phyloP scores from a whole-genome alignment of 139 green algal genomes.

The Desmodesmus armatus region DNA sequence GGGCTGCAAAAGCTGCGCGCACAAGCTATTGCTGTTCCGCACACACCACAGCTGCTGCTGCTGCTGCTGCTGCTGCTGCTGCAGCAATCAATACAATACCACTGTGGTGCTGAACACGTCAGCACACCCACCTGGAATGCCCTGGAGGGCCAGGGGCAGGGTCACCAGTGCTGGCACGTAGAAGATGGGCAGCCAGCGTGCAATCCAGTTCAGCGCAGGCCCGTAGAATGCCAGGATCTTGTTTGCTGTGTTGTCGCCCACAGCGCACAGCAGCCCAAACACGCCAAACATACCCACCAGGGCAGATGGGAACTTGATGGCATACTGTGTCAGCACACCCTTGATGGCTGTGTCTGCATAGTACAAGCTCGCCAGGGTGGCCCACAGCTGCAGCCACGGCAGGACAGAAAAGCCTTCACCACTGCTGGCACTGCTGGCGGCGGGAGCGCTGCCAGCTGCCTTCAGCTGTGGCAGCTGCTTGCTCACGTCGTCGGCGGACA shows the following conservation, averaged over 20 bases:
- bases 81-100: constrained; percentile 2
- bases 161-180: constrained; percentile 90
- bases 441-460: neutral
- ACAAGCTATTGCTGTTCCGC: neutral
- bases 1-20: neutral
- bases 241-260: constrained; percentile 58
- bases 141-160: constrained; percentile 78
- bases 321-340: constrained; percentile 39
- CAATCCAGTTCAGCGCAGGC: constrained; percentile 85
- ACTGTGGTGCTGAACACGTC: neutral
- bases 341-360: constrained; percentile 62
- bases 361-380: constrained; percentile 60
- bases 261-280: constrained; percentile 51
- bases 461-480: neutral
- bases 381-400: constrained; percentile 55
- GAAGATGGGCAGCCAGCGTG: constrained; percentile 90
- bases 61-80: neutral
- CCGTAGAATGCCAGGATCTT: constrained; percentile 61
- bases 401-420: constrained; percentile 19
- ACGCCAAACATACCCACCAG: constrained; percentile 74
- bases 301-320: constrained; percentile 57
- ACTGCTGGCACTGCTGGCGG: neutral
- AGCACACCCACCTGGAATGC: constrained; percentile 65
- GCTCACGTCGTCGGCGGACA: constrained; percentile 10
- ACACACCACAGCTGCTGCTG: no score